These are phyloP conservation scores for Termitomyces sp. DNA, from an alignment of 768 basidiomycete species.

Conservation along the genomic window DNA sequence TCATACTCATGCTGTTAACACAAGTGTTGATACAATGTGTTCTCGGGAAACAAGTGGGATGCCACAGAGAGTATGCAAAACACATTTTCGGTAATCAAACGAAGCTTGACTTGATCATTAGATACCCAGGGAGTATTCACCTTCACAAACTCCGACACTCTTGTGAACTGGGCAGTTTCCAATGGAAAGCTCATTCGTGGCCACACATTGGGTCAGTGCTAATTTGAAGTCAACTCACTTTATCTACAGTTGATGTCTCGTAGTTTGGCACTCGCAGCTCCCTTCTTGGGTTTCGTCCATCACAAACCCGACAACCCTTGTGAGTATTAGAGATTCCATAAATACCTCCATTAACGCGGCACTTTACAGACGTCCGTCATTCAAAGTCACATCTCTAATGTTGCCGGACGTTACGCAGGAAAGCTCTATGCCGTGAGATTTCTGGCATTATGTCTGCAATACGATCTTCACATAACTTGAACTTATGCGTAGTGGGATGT, in stretches of 20 bases:
- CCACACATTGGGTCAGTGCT: slow-evolving; percentile 28
- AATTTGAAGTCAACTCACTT: background rate
- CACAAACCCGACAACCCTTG: background rate
- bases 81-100: background rate
- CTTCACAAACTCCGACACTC: slow-evolving; percentile 27
- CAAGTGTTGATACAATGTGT: background rate
- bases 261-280: slow-evolving; percentile 1
- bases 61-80: slow-evolving; percentile 1
- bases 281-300: slow-evolving; percentile 1
- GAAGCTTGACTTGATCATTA: background rate
- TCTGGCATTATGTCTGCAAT: background rate
- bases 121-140: slow-evolving; percentile 25
- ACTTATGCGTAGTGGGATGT: background rate
- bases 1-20: too few relatives aligned
- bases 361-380: slow-evolving; percentile 32
- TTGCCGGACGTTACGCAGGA: slow-evolving; percentile 43
- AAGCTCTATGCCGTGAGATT: slow-evolving; percentile 33
- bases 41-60: background rate
- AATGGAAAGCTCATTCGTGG: slow-evolving; percentile 38
- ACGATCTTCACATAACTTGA: background rate
- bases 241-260: background rate
- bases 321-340: background rate
- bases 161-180: slow-evolving; percentile 36
- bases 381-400: slow-evolving; percentile 39
- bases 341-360: background rate